Conservation (phyloP, 345 rosid genomes). For the Salix viminalis region DNA sequence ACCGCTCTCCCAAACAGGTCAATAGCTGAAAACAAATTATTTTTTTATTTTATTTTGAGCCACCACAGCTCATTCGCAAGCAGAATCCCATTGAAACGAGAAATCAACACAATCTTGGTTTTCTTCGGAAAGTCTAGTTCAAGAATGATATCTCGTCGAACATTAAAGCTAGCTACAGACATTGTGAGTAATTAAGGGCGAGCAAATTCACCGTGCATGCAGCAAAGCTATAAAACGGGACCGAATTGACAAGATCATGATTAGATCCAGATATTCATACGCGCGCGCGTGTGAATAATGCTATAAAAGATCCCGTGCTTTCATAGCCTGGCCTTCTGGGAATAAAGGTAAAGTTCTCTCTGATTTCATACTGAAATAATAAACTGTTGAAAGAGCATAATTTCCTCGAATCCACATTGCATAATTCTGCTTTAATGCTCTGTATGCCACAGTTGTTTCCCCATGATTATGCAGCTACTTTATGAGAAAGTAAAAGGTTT, state of each 20-base stretch:
- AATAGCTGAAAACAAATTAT: too few relatives aligned
- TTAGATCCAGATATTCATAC: background rate
- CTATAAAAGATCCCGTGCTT: constrained; percentile 14
- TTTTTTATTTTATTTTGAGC: too few relatives aligned
- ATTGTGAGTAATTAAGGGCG: background rate
- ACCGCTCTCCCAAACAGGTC: too few relatives aligned
- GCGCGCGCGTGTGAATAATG: background rate
- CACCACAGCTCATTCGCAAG: too few relatives aligned
- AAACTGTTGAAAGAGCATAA: background rate
- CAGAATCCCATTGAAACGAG: too few relatives aligned
- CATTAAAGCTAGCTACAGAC: background rate
- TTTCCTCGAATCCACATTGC: background rate
- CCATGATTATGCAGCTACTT: background rate
- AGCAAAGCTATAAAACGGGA: background rate
- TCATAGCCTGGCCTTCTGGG: constrained; percentile 2
- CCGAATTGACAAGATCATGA: background rate
- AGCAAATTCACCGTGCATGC: background rate
- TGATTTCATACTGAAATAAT: background rate
- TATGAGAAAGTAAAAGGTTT: background rate
- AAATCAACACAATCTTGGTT: too few relatives aligned
- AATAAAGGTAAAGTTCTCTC: background rate
- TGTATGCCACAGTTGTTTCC: background rate
- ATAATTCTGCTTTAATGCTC: background rate
- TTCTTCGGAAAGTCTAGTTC: too few relatives aligned
- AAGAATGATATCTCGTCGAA: too few relatives aligned